Percentiles rank a stretch among this genome's conserved stretches.
phyloP scores from a whole-genome alignment of 345 rosid genomes.

The Carallia pectinifolia region DNA sequence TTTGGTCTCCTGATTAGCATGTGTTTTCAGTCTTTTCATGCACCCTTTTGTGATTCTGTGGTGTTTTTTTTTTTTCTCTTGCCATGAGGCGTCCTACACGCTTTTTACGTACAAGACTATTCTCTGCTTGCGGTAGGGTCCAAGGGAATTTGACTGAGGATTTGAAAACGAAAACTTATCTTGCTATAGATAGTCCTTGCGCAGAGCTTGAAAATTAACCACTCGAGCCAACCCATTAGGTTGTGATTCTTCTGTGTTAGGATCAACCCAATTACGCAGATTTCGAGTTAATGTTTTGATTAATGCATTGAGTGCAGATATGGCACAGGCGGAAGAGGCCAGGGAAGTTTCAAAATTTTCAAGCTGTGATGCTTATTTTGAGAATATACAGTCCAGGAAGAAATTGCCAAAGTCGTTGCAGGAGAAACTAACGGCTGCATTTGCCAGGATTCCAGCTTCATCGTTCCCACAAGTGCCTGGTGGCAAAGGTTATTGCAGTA shows the following conservation, averaged over 20 bases:
- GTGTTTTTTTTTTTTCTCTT: too few relatives aligned
- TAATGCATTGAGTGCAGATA: constrained; percentile 18
- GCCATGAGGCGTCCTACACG: too few relatives aligned
- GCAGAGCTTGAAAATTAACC: too few relatives aligned
- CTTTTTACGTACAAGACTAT: too few relatives aligned
- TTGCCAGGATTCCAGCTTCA: constrained; percentile 66
- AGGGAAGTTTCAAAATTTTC: constrained; percentile 34
- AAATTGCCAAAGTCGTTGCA: constrained; percentile 64
- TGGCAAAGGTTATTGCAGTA: constrained; percentile 55
- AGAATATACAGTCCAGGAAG: constrained; percentile 64
- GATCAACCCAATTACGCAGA: background rate
- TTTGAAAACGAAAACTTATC: too few relatives aligned
- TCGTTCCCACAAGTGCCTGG: constrained; percentile 78
- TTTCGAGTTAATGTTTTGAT: background rate
- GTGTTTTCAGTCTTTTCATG: background rate
- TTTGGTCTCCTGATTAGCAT: too few relatives aligned
- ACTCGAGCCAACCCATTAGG: too few relatives aligned
- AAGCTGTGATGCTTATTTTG: constrained; percentile 70
- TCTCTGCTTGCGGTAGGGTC: too few relatives aligned
- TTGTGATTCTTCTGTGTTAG: background rate
- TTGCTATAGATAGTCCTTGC: too few relatives aligned
- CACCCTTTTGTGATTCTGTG: background rate
- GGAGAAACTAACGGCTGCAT: constrained; percentile 71
- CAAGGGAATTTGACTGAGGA: too few relatives aligned
- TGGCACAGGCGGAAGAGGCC: constrained; percentile 35